Evolutionary conservation across 2,329 filamentous ascomycete species (phyloP).

Genomic region (Arthrobotrys sinensis): DNA sequence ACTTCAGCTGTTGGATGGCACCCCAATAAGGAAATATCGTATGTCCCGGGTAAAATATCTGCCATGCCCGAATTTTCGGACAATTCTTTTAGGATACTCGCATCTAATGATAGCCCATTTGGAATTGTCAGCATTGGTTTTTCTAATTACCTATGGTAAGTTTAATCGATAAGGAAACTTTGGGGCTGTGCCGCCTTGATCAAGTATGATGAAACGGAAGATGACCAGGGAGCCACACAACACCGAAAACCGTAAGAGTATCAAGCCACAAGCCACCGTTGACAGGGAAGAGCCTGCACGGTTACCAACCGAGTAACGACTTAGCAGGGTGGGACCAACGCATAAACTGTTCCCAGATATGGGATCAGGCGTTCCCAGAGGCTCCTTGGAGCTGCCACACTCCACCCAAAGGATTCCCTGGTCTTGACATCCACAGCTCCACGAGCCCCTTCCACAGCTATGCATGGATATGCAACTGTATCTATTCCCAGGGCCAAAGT

Average conservation of each 20-base stretch:
- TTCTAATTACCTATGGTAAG: constrained; percentile 1
- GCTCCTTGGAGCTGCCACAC: constrained; percentile 35
- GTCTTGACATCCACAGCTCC: constrained; percentile 11
- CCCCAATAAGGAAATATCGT: constrained; percentile 13
- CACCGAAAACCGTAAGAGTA: constrained; percentile 8
- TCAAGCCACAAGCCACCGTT: constrained; percentile 45
- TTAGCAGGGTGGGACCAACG: constrained; percentile 9
- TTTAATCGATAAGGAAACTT: constrained; percentile 56
- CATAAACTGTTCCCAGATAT: constrained; percentile 12
- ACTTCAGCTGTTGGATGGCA: constrained; percentile 42
- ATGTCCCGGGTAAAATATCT: constrained; percentile 33
- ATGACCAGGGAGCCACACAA: constrained; percentile 24
- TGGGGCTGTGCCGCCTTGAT: constrained; percentile 39
- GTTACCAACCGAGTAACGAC: constrained; percentile 33
- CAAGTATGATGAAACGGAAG: constrained; percentile 11
- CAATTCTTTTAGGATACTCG: constrained; percentile 28
- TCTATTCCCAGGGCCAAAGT: constrained; percentile 20
- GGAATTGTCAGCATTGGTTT: constrained; percentile 23
- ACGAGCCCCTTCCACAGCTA: constrained; percentile 44
- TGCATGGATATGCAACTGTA: constrained; percentile 40
- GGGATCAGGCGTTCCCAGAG: constrained; percentile 54
- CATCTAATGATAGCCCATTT: constrained; percentile 33
- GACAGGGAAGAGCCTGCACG: constrained; percentile 46
- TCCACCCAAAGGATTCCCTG: constrained; percentile 57
- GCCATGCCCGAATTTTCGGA: constrained; percentile 17